Evolutionary conservation across 2,329 filamentous ascomycete genomes (phyloP).

Genomic region (Paradendryphiella salina): DNA sequence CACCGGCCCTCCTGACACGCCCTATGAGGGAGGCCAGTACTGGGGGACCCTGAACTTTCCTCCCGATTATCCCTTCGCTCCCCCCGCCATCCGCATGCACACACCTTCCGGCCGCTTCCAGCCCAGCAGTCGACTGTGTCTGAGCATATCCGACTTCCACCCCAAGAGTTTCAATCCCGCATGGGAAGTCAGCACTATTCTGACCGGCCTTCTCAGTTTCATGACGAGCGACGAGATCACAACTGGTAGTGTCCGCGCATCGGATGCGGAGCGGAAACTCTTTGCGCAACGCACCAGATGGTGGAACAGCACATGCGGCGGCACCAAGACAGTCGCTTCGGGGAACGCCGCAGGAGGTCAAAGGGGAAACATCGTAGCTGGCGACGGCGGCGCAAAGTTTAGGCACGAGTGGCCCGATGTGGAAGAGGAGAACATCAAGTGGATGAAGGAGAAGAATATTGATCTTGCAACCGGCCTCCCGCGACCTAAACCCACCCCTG

Average conservation of each 20-base stretch:
- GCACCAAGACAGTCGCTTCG: constrained; percentile 61
- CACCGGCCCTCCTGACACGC: constrained; percentile 89
- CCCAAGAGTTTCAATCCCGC: constrained; percentile 97
- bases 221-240: constrained; percentile 99
- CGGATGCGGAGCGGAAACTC: constrained; percentile 74
- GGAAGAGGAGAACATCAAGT: constrained; percentile 86
- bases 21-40: constrained; percentile 93
- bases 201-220: constrained; percentile 91
- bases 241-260: constrained; percentile 81
- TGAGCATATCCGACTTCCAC: constrained; percentile 97
- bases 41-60: constrained; percentile 98
- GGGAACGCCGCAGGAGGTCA: constrained; percentile 55
- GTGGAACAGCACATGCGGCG: constrained; percentile 96
- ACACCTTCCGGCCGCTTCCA: constrained; percentile 95
- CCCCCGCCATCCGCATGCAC: constrained; percentile 98
- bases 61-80: constrained; percentile 94
- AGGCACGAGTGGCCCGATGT: constrained; percentile 85
- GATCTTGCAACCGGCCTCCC: constrained; percentile 74
- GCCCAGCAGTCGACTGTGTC: constrained; percentile 85
- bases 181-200: constrained; percentile 96
- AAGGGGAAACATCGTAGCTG: constrained; percentile 70
- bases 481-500: constrained; percentile 53
- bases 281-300: constrained; percentile 79
- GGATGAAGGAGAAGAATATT: constrained; percentile 83
- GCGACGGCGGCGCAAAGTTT: constrained; percentile 92